These are phyloP conservation scores for Hypholoma sublateritium DNA, from an alignment of 768 basidiomycete species.

Conservation along the genomic window DNA sequence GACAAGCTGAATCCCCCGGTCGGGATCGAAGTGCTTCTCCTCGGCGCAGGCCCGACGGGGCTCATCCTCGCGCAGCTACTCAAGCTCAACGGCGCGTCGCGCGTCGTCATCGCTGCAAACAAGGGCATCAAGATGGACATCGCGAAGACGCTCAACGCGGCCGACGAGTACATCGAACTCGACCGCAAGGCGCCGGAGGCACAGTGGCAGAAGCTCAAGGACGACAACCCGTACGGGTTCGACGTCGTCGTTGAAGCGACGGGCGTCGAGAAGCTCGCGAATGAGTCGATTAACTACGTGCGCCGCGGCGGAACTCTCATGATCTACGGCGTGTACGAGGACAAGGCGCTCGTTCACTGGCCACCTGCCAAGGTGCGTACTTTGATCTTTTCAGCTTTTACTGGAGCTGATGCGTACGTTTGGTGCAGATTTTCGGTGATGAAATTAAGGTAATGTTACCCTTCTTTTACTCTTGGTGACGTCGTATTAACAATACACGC, in stretches of 20 bases:
- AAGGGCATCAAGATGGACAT: conserved; percentile 91
- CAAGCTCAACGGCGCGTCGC: conserved; percentile 81
- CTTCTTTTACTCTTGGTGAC: background rate
- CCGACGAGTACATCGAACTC: conserved; percentile 84
- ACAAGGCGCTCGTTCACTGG: conserved; percentile 84
- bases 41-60: conserved; percentile 92
- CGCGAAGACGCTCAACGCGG: conserved; percentile 76
- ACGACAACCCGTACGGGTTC: conserved; percentile 85
- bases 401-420: background rate
- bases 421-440: conserved; percentile 67
- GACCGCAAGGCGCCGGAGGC: conserved; percentile 71
- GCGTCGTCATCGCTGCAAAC: conserved; percentile 84
- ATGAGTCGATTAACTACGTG: conserved; percentile 88
- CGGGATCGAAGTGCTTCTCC: conserved; percentile 79
- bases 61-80: conserved; percentile 86
- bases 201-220: conserved; percentile 80
- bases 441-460: conserved; percentile 38
- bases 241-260: conserved; percentile 74
- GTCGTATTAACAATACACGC: conserved; percentile 18
- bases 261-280: conserved; percentile 84
- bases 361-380: conserved; percentile 79
- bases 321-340: conserved; percentile 90
- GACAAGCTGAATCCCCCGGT: conserved; percentile 84
- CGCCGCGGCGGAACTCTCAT: conserved; percentile 81
- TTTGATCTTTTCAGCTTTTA: conserved; percentile 1